Evolutionary conservation across 2,329 filamentous ascomycete genomes (phyloP).

Genomic region (Aureobasidium sp.): DNA sequence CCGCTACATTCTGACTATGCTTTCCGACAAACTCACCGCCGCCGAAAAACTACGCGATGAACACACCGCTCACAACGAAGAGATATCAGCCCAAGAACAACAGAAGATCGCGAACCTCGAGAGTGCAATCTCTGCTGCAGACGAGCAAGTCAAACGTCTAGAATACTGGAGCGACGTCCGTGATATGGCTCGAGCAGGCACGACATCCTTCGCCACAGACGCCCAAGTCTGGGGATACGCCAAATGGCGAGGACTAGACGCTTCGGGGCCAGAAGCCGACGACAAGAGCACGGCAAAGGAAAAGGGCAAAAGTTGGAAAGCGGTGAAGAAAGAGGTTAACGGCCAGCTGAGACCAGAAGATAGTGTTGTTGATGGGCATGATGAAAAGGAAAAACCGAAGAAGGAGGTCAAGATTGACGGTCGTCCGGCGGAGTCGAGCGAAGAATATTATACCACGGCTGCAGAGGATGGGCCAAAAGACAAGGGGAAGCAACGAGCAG

Average conservation of each 20-base stretch:
- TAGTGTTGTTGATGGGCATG: not conserved
- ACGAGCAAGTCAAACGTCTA: slow-evolving; percentile 70
- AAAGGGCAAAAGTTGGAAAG: slow-evolving; percentile 20
- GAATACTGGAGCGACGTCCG: slow-evolving; percentile 78
- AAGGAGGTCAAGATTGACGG: not conserved
- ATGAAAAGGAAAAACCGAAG: not conserved
- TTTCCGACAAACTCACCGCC: slow-evolving; percentile 57
- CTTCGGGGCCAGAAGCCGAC: slow-evolving; percentile 26
- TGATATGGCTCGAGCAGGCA: slow-evolving; percentile 34
- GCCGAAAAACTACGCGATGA: slow-evolving; percentile 44
- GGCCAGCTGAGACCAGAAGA: not conserved
- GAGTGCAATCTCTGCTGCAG: slow-evolving; percentile 66
- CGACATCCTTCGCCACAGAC: slow-evolving; percentile 29
- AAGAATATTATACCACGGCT: not conserved
- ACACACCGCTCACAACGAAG: slow-evolving; percentile 32
- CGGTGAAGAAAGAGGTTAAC: slow-evolving; percentile 10
- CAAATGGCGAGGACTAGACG: slow-evolving; percentile 34
- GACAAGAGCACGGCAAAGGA: slow-evolving; percentile 17
- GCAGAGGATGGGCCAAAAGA: not conserved
- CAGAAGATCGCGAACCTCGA: slow-evolving; percentile 61
- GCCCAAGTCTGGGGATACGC: slow-evolving; percentile 28
- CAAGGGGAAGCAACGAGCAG: not conserved
- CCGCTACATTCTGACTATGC: slow-evolving; percentile 62
- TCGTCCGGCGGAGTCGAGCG: not conserved
- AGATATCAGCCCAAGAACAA: slow-evolving; percentile 41